Percentiles rank a stretch among this genome's conserved stretches.
These are phyloP conservation scores for Spirogloea muscicola DNA, from an alignment of 139 green algal genomes.

Conservation along the genomic window DNA sequence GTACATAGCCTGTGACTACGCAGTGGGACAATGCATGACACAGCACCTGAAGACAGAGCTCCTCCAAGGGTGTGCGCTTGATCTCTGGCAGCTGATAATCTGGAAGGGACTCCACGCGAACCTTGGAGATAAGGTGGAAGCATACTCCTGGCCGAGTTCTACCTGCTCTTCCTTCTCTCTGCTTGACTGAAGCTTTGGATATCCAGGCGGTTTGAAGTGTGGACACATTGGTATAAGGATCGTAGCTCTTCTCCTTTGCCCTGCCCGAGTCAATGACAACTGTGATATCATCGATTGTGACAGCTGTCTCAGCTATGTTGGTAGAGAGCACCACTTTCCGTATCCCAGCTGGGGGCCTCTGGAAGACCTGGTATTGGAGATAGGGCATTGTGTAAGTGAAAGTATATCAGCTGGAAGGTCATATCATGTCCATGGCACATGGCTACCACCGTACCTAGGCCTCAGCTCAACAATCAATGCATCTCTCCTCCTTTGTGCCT, in stretches of 20 bases:
- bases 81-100: slow-evolving; percentile 65
- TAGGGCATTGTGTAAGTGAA: too few species aligned
- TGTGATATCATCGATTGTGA: slow-evolving; percentile 84
- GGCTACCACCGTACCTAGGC: too few species aligned
- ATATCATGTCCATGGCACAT: too few species aligned
- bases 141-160: slow-evolving; percentile 63
- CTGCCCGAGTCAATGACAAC: slow-evolving; percentile 72
- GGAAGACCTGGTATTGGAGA: slow-evolving; percentile 65
- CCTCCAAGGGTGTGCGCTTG: slow-evolving; percentile 53
- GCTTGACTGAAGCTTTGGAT: slow-evolving; percentile 61
- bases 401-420: too few species aligned
- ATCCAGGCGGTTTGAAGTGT: slow-evolving; percentile 63
- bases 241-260: slow-evolving; percentile 79
- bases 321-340: slow-evolving; percentile 69
- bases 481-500: too few species aligned
- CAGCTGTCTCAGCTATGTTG: slow-evolving; percentile 77
- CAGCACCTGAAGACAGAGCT: slow-evolving; percentile 54
- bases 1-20: too few species aligned
- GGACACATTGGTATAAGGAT: slow-evolving; percentile 71
- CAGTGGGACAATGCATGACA: neutral
- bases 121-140: slow-evolving; percentile 76
- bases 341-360: slow-evolving; percentile 12
- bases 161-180: slow-evolving; percentile 72
- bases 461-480: too few species aligned
- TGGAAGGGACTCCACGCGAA: slow-evolving; percentile 58